Conservation (phyloP, 345 rosid species). For the Salix udensis region DNA sequence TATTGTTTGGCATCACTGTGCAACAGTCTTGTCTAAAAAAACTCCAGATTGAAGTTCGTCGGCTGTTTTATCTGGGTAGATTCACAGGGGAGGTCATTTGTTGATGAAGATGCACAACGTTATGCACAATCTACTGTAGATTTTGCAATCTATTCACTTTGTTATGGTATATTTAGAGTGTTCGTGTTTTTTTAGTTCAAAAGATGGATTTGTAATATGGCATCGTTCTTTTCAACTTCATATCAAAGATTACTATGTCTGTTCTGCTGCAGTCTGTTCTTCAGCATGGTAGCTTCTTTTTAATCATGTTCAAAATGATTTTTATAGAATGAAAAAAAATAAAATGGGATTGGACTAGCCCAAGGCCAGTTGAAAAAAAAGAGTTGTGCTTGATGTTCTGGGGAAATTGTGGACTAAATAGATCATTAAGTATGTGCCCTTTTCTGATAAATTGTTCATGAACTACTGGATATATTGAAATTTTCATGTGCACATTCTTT, state of each 20-base stretch:
- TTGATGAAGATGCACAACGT: background rate
- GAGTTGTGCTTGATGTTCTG: background rate
- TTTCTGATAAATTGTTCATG: background rate
- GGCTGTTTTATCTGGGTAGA: background rate
- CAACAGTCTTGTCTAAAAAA: background rate
- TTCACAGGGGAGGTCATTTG: background rate
- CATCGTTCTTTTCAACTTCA: background rate
- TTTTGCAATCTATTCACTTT: background rate
- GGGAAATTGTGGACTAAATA: background rate
- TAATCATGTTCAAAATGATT: background rate
- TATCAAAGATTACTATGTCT: background rate
- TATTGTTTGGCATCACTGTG: background rate
- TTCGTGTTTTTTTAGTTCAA: background rate
- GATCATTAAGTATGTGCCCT: background rate
- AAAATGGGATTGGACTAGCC: no score
- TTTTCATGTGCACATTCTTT: background rate
- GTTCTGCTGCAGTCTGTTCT: background rate
- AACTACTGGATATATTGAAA: background rate
- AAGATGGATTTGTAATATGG: background rate
- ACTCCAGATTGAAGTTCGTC: background rate
- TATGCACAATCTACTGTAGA: background rate
- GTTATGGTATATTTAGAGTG: background rate
- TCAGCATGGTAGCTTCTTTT: background rate
- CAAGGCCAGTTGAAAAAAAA: no score
- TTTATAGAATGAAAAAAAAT: no score